Evolutionary conservation across 1,284 basidiomycete genomes (phyloP).

Genomic region (Vanrija sp.): DNA sequence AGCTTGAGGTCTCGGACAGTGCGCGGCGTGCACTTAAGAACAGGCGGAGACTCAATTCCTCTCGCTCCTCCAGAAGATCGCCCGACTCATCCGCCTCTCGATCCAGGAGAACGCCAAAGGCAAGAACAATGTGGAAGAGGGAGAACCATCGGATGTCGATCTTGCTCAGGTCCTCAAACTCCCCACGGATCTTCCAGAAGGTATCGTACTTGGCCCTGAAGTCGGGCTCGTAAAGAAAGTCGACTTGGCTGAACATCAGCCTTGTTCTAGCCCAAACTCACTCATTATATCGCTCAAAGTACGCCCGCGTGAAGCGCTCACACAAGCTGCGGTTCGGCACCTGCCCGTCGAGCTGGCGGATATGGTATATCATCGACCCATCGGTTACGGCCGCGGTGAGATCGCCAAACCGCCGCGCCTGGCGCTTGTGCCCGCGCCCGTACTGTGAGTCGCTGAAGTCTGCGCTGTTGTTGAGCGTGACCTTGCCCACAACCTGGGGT

Average conservation of each 20-base stretch:
- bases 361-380: constrained; percentile 14
- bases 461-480: neutral
- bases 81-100: constrained; percentile 5
- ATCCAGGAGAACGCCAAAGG: constrained; percentile 32
- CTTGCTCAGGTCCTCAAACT: constrained; percentile 22
- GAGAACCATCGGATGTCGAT: constrained; percentile 33
- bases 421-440: neutral
- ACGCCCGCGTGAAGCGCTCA: constrained; percentile 22
- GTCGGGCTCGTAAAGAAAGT: constrained; percentile 31
- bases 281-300: constrained; percentile 29
- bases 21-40: constrained; percentile 25
- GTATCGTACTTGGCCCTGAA: constrained; percentile 22
- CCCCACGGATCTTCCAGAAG: constrained; percentile 25
- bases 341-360: constrained; percentile 19
- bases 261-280: constrained; percentile 3
- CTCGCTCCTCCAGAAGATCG: constrained; percentile 14
- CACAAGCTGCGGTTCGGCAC: constrained; percentile 24
- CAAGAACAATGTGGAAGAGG: constrained; percentile 30
- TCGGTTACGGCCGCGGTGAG: too few relatives aligned
- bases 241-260: constrained; percentile 21
- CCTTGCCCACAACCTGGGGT: constrained; percentile 2
- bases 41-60: constrained; percentile 21
- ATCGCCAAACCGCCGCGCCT: too few relatives aligned
- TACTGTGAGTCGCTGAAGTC: constrained; percentile 18
- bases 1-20: constrained; percentile 25